Conservation (phyloP, 1,139 yeast genomes). For the Pichia sp. region DNA sequence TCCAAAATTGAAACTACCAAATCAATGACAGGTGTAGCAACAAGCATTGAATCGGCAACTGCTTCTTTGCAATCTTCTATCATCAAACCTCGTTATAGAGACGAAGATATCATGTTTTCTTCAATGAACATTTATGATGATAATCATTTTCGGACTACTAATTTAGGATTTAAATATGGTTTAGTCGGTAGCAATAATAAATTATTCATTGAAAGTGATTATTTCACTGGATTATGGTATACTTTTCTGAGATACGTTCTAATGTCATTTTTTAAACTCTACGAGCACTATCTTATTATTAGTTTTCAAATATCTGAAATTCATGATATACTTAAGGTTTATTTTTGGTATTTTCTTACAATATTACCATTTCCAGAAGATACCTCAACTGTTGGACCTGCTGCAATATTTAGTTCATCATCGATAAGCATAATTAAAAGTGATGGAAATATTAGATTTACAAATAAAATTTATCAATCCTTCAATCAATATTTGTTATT, state of each 20-base stretch:
- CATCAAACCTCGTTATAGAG: constrained; percentile 21
- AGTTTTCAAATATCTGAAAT: neutral
- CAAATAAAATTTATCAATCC: neutral
- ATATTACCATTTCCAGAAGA: constrained; percentile 16
- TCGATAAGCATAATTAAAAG: neutral
- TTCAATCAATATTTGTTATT: constrained; percentile 4
- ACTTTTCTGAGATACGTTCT: constrained; percentile 10
- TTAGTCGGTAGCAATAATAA: constrained; percentile 18
- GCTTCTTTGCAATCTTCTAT: constrained; percentile 23
- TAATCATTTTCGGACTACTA: constrained; percentile 6
- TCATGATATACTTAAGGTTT: constrained; percentile 1
- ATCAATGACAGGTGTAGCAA: constrained; percentile 2
- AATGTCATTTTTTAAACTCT: constrained; percentile 9
- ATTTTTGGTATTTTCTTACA: constrained; percentile 19
- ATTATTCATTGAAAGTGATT: constrained; percentile 9
- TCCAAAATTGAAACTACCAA: neutral
- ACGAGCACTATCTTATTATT: constrained; percentile 3
- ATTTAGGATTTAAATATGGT: constrained; percentile 1
- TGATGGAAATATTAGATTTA: no score
- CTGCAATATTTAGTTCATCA: constrained; percentile 9
- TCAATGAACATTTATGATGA: constrained; percentile 20
- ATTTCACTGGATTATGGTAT: constrained; percentile 5
- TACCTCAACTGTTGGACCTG: constrained; percentile 7
- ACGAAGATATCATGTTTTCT: constrained; percentile 21
- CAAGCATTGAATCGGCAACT: constrained; percentile 7